Conservation (phyloP, 352 stramenopile species). For the Phytopythium montanum region DNA sequence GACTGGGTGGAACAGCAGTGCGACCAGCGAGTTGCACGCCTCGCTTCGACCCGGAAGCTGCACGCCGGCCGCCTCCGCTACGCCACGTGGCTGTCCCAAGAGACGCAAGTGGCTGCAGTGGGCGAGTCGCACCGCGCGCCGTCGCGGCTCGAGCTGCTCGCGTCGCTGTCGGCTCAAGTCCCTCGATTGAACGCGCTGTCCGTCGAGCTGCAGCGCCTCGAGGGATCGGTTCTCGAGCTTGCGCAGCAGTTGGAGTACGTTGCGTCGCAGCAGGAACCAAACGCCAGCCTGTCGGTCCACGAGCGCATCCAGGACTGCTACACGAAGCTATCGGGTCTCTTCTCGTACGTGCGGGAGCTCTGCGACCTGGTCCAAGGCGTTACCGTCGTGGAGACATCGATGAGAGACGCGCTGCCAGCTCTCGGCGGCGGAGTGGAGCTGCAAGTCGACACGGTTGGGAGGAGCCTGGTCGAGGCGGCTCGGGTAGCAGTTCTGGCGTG, state of each 20-base stretch:
- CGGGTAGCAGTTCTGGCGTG: conserved; percentile 9
- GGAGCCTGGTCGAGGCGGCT: conserved; percentile 23
- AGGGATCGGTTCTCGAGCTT: conserved; percentile 38
- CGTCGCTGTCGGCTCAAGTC: conserved; percentile 35
- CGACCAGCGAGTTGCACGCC: conserved; percentile 3
- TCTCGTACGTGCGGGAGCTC: conserved; percentile 33
- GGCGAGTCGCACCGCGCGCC: conserved; percentile 5
- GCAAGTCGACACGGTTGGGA: conserved; percentile 43
- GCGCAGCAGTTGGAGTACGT: conserved; percentile 53
- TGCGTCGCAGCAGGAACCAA: conserved; percentile 16
- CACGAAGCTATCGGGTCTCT: conserved; percentile 24
- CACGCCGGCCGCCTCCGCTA: conserved; percentile 39
- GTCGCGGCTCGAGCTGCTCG: conserved; percentile 33
- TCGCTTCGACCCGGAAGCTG: conserved; percentile 12
- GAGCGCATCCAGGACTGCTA: conserved; percentile 33
- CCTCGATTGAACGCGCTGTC: conserved; percentile 31
- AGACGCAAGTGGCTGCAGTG: conserved; percentile 1
- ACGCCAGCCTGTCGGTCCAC: conserved; percentile 20
- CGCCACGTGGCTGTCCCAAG: conserved; percentile 24
- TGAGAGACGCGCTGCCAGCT: conserved; percentile 11
- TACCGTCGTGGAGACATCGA: conserved; percentile 45
- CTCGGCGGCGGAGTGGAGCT: conserved; percentile 17
- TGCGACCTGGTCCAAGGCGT: conserved; percentile 52
- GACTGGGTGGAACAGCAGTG: conserved; percentile 5
- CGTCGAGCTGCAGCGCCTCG: conserved; percentile 23